Evolutionary conservation across 2,329 filamentous ascomycete species (phyloP).

Genomic region (Rhexocercosporidium sp.): DNA sequence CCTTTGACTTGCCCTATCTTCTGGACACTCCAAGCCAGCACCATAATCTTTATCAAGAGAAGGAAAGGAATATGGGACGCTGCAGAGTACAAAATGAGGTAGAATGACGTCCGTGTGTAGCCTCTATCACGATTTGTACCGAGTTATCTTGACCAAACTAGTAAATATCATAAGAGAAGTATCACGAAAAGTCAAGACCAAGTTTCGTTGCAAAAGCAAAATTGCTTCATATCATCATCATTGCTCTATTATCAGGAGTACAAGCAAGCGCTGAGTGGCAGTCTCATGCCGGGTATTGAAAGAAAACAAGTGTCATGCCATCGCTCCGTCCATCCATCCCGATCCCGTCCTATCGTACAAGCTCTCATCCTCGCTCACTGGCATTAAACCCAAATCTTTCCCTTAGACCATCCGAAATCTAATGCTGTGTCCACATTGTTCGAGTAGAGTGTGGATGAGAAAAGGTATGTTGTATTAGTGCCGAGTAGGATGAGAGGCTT

Average conservation of each 20-base stretch:
- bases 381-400: not conserved
- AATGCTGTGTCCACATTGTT: not conserved
- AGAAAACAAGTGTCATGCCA: constrained; percentile 13
- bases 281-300: constrained; percentile 22
- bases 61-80: no score
- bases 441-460: not conserved
- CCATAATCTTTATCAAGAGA: no score
- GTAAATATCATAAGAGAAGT: not conserved
- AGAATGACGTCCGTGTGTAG: no score
- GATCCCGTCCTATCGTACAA: constrained; percentile 8
- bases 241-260: constrained; percentile 12
- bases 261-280: constrained; percentile 18
- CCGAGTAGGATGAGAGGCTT: not conserved
- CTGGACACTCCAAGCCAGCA: no score
- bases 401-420: not conserved
- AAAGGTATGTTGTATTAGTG: not conserved
- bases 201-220: not conserved
- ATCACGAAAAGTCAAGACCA: not conserved
- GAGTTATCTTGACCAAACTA: not conserved
- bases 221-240: constrained; percentile 10
- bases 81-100: no score
- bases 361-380: not conserved
- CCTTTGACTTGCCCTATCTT: no score
- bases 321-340: constrained; percentile 1
- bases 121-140: not conserved